Conservation (phyloP, 2,329 filamentous ascomycete species). For the Ophiostoma tasmaniense region DNA sequence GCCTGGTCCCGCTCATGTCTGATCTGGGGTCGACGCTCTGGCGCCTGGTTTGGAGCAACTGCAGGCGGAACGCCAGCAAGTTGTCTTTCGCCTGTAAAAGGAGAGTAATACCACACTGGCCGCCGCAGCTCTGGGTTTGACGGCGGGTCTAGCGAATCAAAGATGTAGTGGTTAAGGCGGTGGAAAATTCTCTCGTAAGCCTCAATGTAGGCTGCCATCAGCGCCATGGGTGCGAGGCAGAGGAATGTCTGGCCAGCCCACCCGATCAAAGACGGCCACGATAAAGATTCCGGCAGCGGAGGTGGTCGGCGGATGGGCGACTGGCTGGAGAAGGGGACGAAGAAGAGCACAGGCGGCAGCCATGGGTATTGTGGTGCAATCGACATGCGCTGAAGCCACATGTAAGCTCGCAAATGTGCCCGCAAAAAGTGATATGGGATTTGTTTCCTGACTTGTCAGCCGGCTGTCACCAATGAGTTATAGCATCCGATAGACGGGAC, state of each 20-base stretch:
- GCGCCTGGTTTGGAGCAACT: slow-evolving; percentile 1
- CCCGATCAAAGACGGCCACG: slow-evolving; percentile 30
- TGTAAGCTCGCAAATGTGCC: slow-evolving; percentile 44
- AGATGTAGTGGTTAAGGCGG: slow-evolving; percentile 33
- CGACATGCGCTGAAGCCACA: slow-evolving; percentile 44
- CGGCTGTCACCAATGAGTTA: neutral
- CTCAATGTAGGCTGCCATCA: slow-evolving; percentile 37
- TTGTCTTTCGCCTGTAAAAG: slow-evolving; percentile 9
- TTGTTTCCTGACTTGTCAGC: slow-evolving; percentile 14
- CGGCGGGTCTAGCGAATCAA: slow-evolving; percentile 31
- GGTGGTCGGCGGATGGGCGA: slow-evolving; percentile 43
- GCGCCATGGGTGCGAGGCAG: slow-evolving; percentile 39
- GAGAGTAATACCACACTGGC: neutral
- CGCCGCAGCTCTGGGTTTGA: neutral
- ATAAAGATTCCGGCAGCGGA: slow-evolving; percentile 33
- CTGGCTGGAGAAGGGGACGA: slow-evolving; percentile 44
- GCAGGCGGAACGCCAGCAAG: slow-evolving; percentile 12
- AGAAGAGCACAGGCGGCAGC: slow-evolving; percentile 42
- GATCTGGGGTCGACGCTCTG: neutral
- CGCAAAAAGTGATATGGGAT: slow-evolving; percentile 30
- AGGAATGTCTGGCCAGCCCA: slow-evolving; percentile 38
- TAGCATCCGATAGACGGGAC: too few relatives aligned
- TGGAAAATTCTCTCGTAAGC: slow-evolving; percentile 31
- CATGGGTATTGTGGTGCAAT: slow-evolving; percentile 34
- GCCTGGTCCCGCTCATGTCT: neutral